These are phyloP conservation scores for Trichosporon faecale DNA, from an alignment of 1,284 basidiomycete genomes.

Conservation along the genomic window DNA sequence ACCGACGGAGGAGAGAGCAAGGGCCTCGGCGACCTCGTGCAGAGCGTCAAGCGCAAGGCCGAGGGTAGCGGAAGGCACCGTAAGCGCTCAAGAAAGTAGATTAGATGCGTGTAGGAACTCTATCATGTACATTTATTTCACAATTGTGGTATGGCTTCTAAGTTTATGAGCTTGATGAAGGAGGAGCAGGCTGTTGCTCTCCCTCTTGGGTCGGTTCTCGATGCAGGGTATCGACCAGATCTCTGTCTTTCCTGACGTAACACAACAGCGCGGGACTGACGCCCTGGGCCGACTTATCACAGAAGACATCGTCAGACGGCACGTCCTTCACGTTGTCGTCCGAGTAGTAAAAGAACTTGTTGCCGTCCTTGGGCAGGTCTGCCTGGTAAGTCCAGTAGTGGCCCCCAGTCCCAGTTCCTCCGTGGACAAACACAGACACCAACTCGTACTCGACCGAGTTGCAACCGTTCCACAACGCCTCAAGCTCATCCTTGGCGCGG, in stretches of 20 bases:
- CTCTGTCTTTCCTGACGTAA: slow-evolving; percentile 47
- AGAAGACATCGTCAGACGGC: slow-evolving; percentile 41
- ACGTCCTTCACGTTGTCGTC: slow-evolving; percentile 69
- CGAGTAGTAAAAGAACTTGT: slow-evolving; percentile 94
- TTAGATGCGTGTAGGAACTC: slow-evolving; percentile 1
- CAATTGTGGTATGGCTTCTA: neutral
- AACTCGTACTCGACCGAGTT: slow-evolving; percentile 76
- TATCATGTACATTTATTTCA: slow-evolving; percentile 6
- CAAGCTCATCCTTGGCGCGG: slow-evolving; percentile 66
- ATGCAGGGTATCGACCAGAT: slow-evolving; percentile 45
- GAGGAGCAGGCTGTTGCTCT: neutral
- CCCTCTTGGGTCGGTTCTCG: slow-evolving; percentile 28
- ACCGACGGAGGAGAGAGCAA: slow-evolving; percentile 13
- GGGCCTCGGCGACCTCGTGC: slow-evolving; percentile 64
- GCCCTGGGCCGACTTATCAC: slow-evolving; percentile 33
- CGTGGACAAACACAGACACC: slow-evolving; percentile 93
- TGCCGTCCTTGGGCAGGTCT: slow-evolving; percentile 52
- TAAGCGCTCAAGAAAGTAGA: slow-evolving; percentile 30
- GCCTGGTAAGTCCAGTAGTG: slow-evolving; percentile 54
- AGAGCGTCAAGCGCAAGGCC: slow-evolving; percentile 77
- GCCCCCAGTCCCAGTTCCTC: slow-evolving; percentile 60
- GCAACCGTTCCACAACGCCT: slow-evolving; percentile 72
- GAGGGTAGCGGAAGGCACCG: slow-evolving; percentile 27
- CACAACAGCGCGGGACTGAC: slow-evolving; percentile 52
- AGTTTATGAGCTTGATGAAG: neutral